Conservation (phyloP, 805 yeast species). For the Candida alai region DNA sequence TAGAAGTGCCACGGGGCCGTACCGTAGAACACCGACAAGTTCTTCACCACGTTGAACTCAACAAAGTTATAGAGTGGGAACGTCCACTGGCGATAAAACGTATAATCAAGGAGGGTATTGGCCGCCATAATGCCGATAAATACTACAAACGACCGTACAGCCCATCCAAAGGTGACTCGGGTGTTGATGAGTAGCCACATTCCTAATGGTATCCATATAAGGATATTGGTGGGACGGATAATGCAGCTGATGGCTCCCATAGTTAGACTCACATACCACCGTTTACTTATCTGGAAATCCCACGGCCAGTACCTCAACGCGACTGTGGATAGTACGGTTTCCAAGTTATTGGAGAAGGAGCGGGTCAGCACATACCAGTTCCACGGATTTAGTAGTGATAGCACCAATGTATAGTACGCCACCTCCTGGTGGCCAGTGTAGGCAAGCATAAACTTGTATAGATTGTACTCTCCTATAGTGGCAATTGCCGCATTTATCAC, state of each 20-base stretch:
- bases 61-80: slow-evolving; percentile 69
- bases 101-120: slow-evolving; percentile 50
- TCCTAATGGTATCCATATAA: slow-evolving; percentile 74
- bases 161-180: slow-evolving; percentile 11
- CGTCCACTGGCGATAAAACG: slow-evolving; percentile 52
- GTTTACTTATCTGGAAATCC: slow-evolving; percentile 23
- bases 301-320: slow-evolving; percentile 76
- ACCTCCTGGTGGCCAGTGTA: slow-evolving; percentile 27
- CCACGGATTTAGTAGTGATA: slow-evolving; percentile 65
- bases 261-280: slow-evolving; percentile 11
- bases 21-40: slow-evolving; percentile 82
- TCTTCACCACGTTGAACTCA: slow-evolving; percentile 71
- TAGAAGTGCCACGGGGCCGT: slow-evolving; percentile 82
- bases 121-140: slow-evolving; percentile 26
- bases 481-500: slow-evolving; percentile 66
- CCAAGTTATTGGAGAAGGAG: slow-evolving; percentile 82
- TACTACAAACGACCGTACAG: slow-evolving; percentile 18
- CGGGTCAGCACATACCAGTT: slow-evolving; percentile 80
- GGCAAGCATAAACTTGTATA: slow-evolving; percentile 44
- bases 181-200: slow-evolving; percentile 14
- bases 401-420: slow-evolving; percentile 40
- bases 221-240: slow-evolving; percentile 78
- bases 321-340: slow-evolving; percentile 62
- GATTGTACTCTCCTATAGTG: slow-evolving; percentile 63
- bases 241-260: slow-evolving; percentile 47